Percentiles rank a stretch among this genome's conserved stretches.
phyloP scores from a whole-genome alignment of 1,139 yeast genomes.

The Taiozyma sp. region DNA sequence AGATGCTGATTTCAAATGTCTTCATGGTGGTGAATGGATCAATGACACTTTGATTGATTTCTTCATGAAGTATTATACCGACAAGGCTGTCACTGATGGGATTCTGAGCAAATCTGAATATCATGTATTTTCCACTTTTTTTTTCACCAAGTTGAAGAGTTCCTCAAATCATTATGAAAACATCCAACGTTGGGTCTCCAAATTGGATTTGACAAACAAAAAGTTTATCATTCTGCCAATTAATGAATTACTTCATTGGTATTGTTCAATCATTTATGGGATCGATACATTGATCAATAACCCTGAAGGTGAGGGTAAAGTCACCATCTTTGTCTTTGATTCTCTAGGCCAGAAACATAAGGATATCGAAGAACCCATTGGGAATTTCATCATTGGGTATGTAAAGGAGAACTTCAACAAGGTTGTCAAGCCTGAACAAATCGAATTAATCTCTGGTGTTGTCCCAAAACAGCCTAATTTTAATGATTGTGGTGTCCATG shows the following conservation, averaged over 20 bases:
- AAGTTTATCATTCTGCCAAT: constrained; percentile 75
- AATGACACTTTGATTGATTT: constrained; percentile 74
- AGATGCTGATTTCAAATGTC: constrained; percentile 60
- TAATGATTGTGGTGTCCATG: constrained; percentile 95
- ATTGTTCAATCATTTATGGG: constrained; percentile 63
- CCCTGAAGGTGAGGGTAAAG: constrained; percentile 20
- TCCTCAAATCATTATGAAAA: constrained; percentile 45
- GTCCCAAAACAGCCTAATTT: constrained; percentile 87
- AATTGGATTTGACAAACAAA: constrained; percentile 57
- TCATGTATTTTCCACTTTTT: constrained; percentile 78
- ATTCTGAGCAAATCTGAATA: constrained; percentile 31
- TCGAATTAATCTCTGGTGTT: constrained; percentile 35
- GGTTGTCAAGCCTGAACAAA: constrained; percentile 39
- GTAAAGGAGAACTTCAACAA: constrained; percentile 61
- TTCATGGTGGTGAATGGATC: constrained; percentile 70
- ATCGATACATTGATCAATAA: constrained; percentile 24
- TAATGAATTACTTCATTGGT: constrained; percentile 85
- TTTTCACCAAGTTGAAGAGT: constrained; percentile 61
- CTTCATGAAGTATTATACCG: constrained; percentile 55
- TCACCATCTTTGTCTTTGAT: constrained; percentile 67
- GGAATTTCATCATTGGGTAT: constrained; percentile 60
- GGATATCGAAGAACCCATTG: constrained; percentile 50
- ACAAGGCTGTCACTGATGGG: constrained; percentile 29
- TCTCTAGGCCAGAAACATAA: constrained; percentile 63
- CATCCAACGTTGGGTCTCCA: constrained; percentile 76